Evolutionary conservation across 164 flowering plant species (phyloP), one percentile per base, ranked within the genome.

Genomic region (Saururus chinensis): DNA sequence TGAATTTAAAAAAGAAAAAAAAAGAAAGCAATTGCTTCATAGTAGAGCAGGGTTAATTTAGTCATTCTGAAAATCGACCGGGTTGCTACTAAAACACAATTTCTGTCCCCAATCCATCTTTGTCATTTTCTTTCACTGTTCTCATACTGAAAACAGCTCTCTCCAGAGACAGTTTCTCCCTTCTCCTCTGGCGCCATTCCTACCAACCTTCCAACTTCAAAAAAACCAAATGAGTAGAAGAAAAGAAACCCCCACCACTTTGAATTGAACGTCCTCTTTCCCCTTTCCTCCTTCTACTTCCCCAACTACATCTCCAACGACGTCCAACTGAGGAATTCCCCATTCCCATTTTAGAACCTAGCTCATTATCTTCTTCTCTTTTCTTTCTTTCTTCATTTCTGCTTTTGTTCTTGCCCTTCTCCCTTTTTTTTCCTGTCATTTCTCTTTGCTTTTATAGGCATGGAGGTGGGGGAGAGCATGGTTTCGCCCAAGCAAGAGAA

Each of bases 401-500:
- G 40, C 40, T 58, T 37, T 35, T 19, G 45, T 53, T 20, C 22
- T 1, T 58, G 42, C n/a, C 37, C 37, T 35, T 40, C 48, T 24
- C 19, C 57, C 21, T 21, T n/a, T 45, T 51, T 23, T 13, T 24
- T 21, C 17, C 57, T 40, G 7, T 10, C 60, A 35, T 22, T 54
- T 35, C 49, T 45, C 49, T 17, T 14, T 55, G 58, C 35, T 24
- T 55, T 24, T 23, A 24, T 55, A 23, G 58, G 64, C 49, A 73
- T 76, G 77, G 89, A 87, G 40, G 88, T 78, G 65, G 77, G 75
- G 64, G 82, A 79, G 66, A 79, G 79, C 61, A 71, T 80, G 0
- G 61, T 74, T 4, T 78, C 85, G 22, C 82, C 74, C 60, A 79
- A 84, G 30, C 67, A 69, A 7, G 71, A 63, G 7, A 69, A 14